Percentiles rank a stretch among this genome's conserved stretches.
Evolutionary conservation across 208 protist species (phyloP).

Genomic region (Trypanosomatidae sp.): DNA sequence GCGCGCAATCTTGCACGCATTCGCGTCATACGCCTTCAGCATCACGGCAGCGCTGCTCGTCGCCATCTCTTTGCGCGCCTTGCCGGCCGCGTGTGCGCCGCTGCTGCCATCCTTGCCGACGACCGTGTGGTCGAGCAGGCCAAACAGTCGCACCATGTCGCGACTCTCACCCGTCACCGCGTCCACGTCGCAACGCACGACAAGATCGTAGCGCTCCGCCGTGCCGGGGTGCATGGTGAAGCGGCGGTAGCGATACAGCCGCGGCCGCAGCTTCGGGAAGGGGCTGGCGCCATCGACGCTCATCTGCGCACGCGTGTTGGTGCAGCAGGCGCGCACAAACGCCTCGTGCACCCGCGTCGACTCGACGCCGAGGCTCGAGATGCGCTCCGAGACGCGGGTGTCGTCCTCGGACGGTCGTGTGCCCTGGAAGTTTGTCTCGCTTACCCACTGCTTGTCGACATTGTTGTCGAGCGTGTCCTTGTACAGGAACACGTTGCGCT

Average conservation of each 20-base stretch:
- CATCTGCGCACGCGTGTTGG: constrained; percentile 27
- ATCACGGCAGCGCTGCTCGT: constrained; percentile 32
- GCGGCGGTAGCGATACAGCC: constrained; percentile 76
- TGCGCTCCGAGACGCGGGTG: constrained; percentile 27
- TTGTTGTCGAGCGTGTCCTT: constrained; percentile 27
- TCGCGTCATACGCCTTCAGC: constrained; percentile 40
- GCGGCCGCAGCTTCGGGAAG: constrained; percentile 45
- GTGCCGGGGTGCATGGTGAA: constrained; percentile 61
- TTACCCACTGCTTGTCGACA: constrained; percentile 79
- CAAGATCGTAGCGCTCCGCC: constrained; percentile 58
- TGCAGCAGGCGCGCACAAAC: constrained; percentile 48
- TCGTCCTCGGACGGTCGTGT: constrained; percentile 47
- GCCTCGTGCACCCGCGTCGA: constrained; percentile 53
- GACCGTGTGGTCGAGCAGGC: constrained; percentile 59
- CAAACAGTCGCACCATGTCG: constrained; percentile 57
- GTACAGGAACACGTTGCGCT: constrained; percentile 39
- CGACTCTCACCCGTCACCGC: constrained; percentile 27
- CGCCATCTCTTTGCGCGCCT: constrained; percentile 40
- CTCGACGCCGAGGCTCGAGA: constrained; percentile 47
- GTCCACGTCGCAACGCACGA: constrained; percentile 81
- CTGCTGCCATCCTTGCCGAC: constrained; percentile 14
- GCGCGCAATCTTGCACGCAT: constrained; percentile 70
- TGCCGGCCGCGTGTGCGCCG: no score
- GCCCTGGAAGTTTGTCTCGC: constrained; percentile 43
- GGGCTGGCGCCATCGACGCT: constrained; percentile 32